Evolutionary conservation across 441 rosid genomes (phyloP).

Genomic region (Pelargonium myrrhifolium): DNA sequence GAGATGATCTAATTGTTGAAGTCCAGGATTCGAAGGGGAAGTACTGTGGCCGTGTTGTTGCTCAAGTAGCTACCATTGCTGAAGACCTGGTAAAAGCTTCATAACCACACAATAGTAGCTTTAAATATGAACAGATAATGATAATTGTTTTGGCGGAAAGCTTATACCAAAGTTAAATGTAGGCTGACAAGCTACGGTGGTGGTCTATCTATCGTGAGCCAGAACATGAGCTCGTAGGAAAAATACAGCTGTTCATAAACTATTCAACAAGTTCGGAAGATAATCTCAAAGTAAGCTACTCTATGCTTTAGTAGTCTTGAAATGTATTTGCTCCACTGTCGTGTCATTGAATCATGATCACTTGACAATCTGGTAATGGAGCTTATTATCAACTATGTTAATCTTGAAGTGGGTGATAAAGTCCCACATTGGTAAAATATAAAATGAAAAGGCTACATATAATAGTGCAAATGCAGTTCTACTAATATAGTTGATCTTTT

Average conservation of each 20-base stretch:
- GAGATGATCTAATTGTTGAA: slow-evolving; percentile 90
- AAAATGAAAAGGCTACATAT: no score
- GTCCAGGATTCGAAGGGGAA: slow-evolving; percentile 82
- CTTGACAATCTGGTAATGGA: background rate
- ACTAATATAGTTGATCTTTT: no score
- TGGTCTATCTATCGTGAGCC: slow-evolving; percentile 94
- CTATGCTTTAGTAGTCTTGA: background rate
- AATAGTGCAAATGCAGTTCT: no score
- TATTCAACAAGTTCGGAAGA: slow-evolving; percentile 86
- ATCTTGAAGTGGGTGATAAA: no score
- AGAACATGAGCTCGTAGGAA: slow-evolving; percentile 85
- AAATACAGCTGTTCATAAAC: slow-evolving; percentile 69
- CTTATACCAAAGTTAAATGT: slow-evolving; percentile 35
- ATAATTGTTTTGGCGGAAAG: slow-evolving; percentile 20
- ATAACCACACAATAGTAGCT: slow-evolving; percentile 8
- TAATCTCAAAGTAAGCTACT: slow-evolving; percentile 58
- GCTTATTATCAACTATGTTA: background rate
- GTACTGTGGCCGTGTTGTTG: slow-evolving; percentile 83
- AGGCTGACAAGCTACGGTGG: slow-evolving; percentile 93
- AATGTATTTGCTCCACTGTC: background rate
- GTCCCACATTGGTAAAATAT: no score
- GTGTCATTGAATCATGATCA: background rate
- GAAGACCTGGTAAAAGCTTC: slow-evolving; percentile 63
- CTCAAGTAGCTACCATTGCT: slow-evolving; percentile 75
- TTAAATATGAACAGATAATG: slow-evolving; percentile 11